Evolutionary conservation across 371 early-diverging fungal genomes (phyloP).

Genomic region (Vittaforma corneae): DNA sequence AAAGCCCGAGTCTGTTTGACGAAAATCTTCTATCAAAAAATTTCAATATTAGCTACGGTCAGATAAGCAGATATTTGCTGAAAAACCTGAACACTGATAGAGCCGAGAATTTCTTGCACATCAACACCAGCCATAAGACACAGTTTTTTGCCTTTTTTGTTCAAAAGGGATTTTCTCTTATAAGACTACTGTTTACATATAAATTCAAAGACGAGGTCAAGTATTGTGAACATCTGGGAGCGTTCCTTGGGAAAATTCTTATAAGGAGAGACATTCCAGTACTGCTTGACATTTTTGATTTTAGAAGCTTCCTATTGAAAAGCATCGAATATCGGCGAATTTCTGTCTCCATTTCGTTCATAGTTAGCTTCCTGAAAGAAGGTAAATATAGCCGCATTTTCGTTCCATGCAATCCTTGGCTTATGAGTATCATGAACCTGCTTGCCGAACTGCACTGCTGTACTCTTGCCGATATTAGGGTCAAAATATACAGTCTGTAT

Average conservation of each 20-base stretch:
- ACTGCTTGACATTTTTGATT: conserved; percentile 43
- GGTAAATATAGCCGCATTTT: conserved; percentile 37
- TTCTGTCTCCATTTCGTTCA: conserved; percentile 29
- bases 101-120: background rate
- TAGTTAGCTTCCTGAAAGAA: conserved; percentile 34
- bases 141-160: background rate
- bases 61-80: no score
- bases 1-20: no score
- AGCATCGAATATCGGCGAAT: conserved; percentile 45
- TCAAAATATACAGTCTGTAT: conserved; percentile 28
- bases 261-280: conserved; percentile 38
- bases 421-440: conserved; percentile 39
- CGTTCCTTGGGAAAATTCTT: conserved; percentile 39
- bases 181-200: background rate
- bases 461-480: conserved; percentile 17
- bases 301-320: conserved; percentile 37
- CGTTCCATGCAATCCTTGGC: conserved; percentile 52
- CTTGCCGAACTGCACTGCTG: conserved; percentile 38
- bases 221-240: conserved; percentile 31
- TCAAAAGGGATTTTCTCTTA: background rate
- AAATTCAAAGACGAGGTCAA: conserved; percentile 23
- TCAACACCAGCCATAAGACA: background rate
- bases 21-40: no score
- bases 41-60: no score
- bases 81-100: background rate